Base-by-base conservation (phyloP, 306 rosid genomes). In the Styphnolobium japonicum region DNA sequence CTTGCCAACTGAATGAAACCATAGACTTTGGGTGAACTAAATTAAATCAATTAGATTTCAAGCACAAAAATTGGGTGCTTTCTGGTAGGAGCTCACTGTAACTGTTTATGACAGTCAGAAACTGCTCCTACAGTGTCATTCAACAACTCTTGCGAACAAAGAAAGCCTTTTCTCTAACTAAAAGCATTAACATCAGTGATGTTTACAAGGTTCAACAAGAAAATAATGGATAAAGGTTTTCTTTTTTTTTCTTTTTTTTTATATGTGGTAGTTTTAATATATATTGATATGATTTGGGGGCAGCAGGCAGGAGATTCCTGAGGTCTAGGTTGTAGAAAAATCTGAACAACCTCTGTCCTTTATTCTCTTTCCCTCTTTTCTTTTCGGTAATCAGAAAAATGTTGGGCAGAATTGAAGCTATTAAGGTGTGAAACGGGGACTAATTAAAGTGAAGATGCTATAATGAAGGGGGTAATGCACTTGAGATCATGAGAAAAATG, bases 401-500 rank as follows among this genome's bases (percentile, higher is more conserved):
- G 67, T 46, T 27, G 67, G 65, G 67, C 62, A 45, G 60, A 71
- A 85, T 60, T 78, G 85, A 76, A 84, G 86, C 81, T 48, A 48
- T 68, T 33, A 82, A 40, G 81, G 75, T 81, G 84, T 81, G 83
- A 85, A 87, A 65, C 14, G 45, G 64, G 68, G 76, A 67, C 56
- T 62, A 80, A 82, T 62, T 60, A 85, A 81, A 84, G 92, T 81
- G 86, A 76, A 84, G 87, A 23, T 77, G 88, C 27, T 74, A 88
- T 88, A 74, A 93, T 90, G 89, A 85, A 79, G 87, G 64, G 19
- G 81, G 84, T 42, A 58, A 78, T 64, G 86, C 86, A 87, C 91
- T 88, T 66, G 91, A 90, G 84, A 71, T 89, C 87, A 53, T 18
- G 71, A 64, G 81, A 78, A 73, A 21, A 72, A 71, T 81, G 87